Conservation (phyloP, 2,329 filamentous ascomycete genomes). For the Paracorniculantispora psalliotae region DNA sequence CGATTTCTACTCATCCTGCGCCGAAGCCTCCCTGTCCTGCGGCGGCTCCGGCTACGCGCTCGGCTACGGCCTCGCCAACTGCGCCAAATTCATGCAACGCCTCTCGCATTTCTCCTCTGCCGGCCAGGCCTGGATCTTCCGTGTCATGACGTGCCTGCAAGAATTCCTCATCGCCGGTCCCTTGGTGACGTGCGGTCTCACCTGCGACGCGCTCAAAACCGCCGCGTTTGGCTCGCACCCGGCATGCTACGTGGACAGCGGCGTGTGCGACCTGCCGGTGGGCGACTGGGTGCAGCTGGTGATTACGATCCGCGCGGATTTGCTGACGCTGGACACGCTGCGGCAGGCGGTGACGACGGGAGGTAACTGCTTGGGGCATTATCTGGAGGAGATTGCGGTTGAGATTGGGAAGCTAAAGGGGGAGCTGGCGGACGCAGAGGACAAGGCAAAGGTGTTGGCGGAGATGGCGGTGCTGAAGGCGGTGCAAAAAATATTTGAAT, state of each 20-base stretch:
- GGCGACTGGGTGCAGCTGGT: constrained; percentile 6
- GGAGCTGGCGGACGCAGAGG: background rate
- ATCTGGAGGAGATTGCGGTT: background rate
- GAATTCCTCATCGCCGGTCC: constrained; percentile 3
- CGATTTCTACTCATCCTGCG: constrained; percentile 3
- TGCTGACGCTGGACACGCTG: background rate
- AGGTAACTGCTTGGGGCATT: background rate
- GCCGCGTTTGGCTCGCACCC: constrained; percentile 6
- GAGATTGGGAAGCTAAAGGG: background rate
- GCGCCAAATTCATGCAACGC: constrained; percentile 1
- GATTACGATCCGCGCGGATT: background rate
- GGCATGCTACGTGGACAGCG: background rate
- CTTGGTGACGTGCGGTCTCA: background rate
- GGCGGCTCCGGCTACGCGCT: background rate
- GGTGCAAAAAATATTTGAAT: background rate
- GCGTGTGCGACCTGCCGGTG: constrained; percentile 2
- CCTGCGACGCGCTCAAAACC: background rate
- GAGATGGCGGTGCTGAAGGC: background rate
- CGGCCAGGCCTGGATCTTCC: background rate
- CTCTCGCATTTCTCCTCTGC: background rate
- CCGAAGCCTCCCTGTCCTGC: background rate
- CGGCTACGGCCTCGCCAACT: constrained; percentile 6
- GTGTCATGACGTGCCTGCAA: constrained; percentile 8
- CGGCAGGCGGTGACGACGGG: constrained; percentile 2
- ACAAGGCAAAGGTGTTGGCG: background rate